Evolutionary conservation across 352 stramenopile genomes (phyloP), one percentile per base, ranked within the genome.

Genomic region (Peronospora destructor): DNA sequence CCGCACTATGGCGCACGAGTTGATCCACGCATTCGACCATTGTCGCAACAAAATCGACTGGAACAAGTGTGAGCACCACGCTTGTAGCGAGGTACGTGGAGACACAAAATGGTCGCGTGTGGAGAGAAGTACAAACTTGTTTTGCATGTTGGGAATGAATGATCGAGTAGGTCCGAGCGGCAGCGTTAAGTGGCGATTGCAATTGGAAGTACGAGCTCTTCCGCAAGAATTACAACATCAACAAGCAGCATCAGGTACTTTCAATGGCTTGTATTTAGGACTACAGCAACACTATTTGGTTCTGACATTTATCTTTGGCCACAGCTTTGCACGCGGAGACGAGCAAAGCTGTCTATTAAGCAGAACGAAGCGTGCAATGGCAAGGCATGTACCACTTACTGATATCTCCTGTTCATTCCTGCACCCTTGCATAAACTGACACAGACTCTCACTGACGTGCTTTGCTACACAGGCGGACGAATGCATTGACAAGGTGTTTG

Each of bases 11-110:
- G 71, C 84, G 16, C 91, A 97, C 53, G 91, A 97, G 64, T 71
- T 97, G 48, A 90, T 97, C 52, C 91, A 97, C 61, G 91, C 91
- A 6, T 97, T 87, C 53, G 91, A 97, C 60, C 82, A 96, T 65
- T 97, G 88, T 67, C 84, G 90, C 45, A 82, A 85, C 53, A 94
- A 97, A 56, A 77, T 97, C 41, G 79, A 97, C 66, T 97, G 85
- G 84, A 81, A 76, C 53, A 95, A 95, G 68, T 96, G 85, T 68
- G 81, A 94, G 55, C 86, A 97, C 53, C 76, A 95, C 56, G 88
- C 90, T 14, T 97, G 91, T 66, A 96, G 84, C 42, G 91, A 97
- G 67, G 84, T 95, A 33, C 28, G 28, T 9, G 28, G 13, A 37
- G 44, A 26, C 1, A 29, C 28, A 33, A 16, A 11, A 17, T 32